Evolutionary conservation across 106 monocot species (phyloP), one percentile per base, ranked within the genome.

Genomic region (Acorus gramineus): DNA sequence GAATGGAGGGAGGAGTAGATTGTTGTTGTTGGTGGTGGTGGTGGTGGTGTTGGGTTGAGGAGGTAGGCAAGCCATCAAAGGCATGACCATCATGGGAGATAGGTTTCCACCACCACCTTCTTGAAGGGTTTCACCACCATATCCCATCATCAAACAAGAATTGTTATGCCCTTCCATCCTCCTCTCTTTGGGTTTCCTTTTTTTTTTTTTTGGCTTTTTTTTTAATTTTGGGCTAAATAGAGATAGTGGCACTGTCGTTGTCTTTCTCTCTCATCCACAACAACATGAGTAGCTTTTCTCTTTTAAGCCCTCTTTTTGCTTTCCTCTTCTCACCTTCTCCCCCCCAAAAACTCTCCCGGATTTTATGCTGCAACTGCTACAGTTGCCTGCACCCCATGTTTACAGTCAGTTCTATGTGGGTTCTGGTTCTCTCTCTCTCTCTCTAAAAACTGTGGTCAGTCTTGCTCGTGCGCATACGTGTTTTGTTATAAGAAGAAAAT

Each of bases 11-110:
- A 68, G 72, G 11, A 61, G 61, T 52, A 59, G 64, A 28, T 74
- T 8, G 13, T 52, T 14, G 47, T n/a, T 54, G 71, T 68, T 71
- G 59, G 2, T 65, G 46, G 5, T 56, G 9, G 5, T 69, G 59
- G 42, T 50, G 60, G 53, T 28, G 28, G 0, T 60, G 54, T 28
- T 66, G 46, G 1, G 51, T n/a, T 3, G 66, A 48, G 44, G 53
- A 46, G 50, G 56, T 51, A 28, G 69, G 50, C 5, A 44, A 45
- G 82, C 11, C 59, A 73, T 61, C 47, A 78, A 63, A 11, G 86
- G 82, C 86, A 86, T 82, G 62, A 82, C 28, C 28, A 28, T 79
- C 81, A 82, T 79, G 61, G 79, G 76, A 13, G 74, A 64, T 8
- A 79, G 73, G 7, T 79, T 53, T 1, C 73, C 82, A 2, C 46